Conservation (phyloP, 768 basidiomycete genomes). For the Boletus edulis region DNA sequence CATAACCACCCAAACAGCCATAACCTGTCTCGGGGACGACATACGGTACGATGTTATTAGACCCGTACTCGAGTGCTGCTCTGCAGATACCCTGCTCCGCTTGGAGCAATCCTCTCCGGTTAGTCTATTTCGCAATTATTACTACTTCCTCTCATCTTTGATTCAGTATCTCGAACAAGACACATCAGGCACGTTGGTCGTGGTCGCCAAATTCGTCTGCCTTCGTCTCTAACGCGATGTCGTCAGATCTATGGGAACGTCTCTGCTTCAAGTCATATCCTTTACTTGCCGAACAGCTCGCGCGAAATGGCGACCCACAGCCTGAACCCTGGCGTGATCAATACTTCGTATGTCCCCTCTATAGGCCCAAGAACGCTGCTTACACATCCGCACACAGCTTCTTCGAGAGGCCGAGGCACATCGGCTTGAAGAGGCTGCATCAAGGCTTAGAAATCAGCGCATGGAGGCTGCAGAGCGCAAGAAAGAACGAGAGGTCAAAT, state of each 20-base stretch:
- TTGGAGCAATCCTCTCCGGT: slow-evolving; percentile 74
- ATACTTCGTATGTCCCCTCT: slow-evolving; percentile 52
- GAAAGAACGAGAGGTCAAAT: slow-evolving; percentile 72
- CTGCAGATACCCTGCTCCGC: slow-evolving; percentile 63
- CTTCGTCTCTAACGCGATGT: slow-evolving; percentile 3
- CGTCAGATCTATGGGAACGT: slow-evolving; percentile 62
- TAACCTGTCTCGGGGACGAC: slow-evolving; percentile 58
- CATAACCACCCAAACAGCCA: slow-evolving; percentile 42
- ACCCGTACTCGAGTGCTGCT: slow-evolving; percentile 74
- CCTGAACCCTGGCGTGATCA: slow-evolving; percentile 67
- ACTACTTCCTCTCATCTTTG: slow-evolving; percentile 13
- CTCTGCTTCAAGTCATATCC: slow-evolving; percentile 63
- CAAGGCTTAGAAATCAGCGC: slow-evolving; percentile 62
- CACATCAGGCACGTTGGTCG: slow-evolving; percentile 47
- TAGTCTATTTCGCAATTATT: slow-evolving; percentile 27
- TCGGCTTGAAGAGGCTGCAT: slow-evolving; percentile 61
- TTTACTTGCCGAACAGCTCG: slow-evolving; percentile 48
- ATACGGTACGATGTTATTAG: slow-evolving; percentile 63
- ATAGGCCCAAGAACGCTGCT: not conserved
- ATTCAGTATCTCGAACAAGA: slow-evolving; percentile 51
- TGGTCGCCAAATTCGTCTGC: not conserved
- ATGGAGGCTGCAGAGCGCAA: slow-evolving; percentile 72
- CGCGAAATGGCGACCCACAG: slow-evolving; percentile 38
- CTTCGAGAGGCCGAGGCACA: slow-evolving; percentile 58
- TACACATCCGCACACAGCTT: slow-evolving; percentile 36